Evolutionary conservation across 129 eudicot species (phyloP), one percentile per base, ranked within the genome.

Genomic region (Pulicaria dysenterica): DNA sequence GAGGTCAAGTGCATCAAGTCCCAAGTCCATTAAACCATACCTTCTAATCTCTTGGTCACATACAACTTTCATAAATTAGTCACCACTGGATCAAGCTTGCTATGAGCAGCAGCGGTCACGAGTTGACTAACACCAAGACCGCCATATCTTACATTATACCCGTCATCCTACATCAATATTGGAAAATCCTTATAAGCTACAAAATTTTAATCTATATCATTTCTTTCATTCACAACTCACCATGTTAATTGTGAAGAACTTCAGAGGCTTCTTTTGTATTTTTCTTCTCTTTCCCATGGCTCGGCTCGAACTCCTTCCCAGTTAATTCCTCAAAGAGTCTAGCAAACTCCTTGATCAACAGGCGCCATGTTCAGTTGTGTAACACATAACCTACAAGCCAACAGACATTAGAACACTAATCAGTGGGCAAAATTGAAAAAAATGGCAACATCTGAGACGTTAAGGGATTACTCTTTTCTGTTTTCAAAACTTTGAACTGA

Each of bases 11-110:
- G 79, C 53, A 65, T 95, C 99, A 4, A 73, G 59, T 56, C 88
- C 99, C 85, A 91, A 72, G 74, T 95, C 97, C 97, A 88, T 90
- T 71, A 95, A 39, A 37, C 97, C 96, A 77, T 95, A 95, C 86
- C 99, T 88, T 42, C 24, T 58, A 34, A 76, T 75, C 58, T 95
- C 99, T 79, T 84, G 99, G 63, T 91, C 62, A 59, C 99, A 95
- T 11, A 95, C 41, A 0, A 90, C 80, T 67, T 90, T 90, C 91
- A 95, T 84, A 65, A 90, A 72, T 83, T 84, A n/a, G 91, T 91
- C 3, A 88, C 96, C 74, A 68, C 6, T 8, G 99, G 88, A 53
- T 90, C 91, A 3, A 95, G 89, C 78, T 86, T 86, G 73, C 91
- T 67, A 59, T 90, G 97, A 2, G 80, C 56, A 8, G 70, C 86